Conservation (phyloP, 2,329 filamentous ascomycete genomes). For the Clathrospora elynae region DNA sequence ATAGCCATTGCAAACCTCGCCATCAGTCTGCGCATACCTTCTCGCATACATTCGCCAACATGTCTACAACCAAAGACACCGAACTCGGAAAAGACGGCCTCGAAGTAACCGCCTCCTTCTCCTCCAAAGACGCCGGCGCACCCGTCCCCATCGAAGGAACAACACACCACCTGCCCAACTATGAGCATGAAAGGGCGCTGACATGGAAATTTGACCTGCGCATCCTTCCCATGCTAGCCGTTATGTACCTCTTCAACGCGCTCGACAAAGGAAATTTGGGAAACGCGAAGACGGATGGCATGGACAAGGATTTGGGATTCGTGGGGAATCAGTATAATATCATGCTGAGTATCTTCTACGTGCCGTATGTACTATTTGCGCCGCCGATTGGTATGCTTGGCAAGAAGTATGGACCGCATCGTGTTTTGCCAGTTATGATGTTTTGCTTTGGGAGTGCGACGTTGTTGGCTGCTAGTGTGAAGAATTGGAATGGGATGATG, state of each 20-base stretch:
- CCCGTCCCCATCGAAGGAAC: slow-evolving; percentile 36
- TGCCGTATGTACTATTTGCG: slow-evolving; percentile 73
- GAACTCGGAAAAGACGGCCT: slow-evolving; percentile 40
- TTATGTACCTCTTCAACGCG: slow-evolving; percentile 65
- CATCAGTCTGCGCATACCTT: not conserved
- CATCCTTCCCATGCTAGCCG: slow-evolving; percentile 62
- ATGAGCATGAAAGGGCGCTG: slow-evolving; percentile 49
- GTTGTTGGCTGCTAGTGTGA: slow-evolving; percentile 60
- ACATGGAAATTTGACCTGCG: slow-evolving; percentile 61
- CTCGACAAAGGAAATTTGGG: slow-evolving; percentile 45
- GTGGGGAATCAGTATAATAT: slow-evolving; percentile 69
- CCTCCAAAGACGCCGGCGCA: slow-evolving; percentile 28
- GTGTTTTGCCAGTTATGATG: slow-evolving; percentile 71
- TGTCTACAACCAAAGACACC: slow-evolving; percentile 34
- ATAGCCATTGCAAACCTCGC: not conserved
- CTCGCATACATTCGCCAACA: slow-evolving; percentile 13
- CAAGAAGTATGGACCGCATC: slow-evolving; percentile 68
- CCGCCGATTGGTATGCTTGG: slow-evolving; percentile 69
- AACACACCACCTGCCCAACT: slow-evolving; percentile 42
- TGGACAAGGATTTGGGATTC: slow-evolving; percentile 63
- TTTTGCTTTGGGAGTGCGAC: slow-evolving; percentile 69
- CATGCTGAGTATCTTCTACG: slow-evolving; percentile 71
- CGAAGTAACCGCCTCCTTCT: slow-evolving; percentile 35
- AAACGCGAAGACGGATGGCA: slow-evolving; percentile 53
- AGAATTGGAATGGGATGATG: slow-evolving; percentile 69